These are phyloP conservation scores for Yueomyces sp. DNA, from an alignment of 805 yeast genomes.

Conservation along the genomic window DNA sequence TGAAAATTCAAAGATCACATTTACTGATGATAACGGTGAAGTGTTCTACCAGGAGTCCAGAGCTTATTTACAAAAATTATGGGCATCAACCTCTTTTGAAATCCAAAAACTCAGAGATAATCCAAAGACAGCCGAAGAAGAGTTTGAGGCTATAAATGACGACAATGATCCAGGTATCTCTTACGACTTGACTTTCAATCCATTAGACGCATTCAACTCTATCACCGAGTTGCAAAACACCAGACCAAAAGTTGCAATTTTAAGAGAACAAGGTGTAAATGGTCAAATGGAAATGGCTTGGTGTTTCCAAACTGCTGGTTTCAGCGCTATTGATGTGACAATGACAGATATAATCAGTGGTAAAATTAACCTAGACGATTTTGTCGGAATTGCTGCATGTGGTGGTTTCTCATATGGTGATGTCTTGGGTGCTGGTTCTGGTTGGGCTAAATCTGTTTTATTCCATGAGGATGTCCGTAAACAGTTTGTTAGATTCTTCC, in stretches of 20 bases:
- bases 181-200: slow-evolving; percentile 63
- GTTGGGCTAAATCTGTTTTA: slow-evolving; percentile 96
- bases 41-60: slow-evolving; percentile 42
- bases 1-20: slow-evolving; percentile 33
- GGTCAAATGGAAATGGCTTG: slow-evolving; percentile 98
- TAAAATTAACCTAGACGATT: slow-evolving; percentile 54
- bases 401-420: slow-evolving; percentile 99
- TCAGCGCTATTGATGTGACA: slow-evolving; percentile 86
- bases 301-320: slow-evolving; percentile 91
- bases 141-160: slow-evolving; percentile 59
- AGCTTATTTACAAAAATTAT: slow-evolving; percentile 59
- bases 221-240: slow-evolving; percentile 10
- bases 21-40: slow-evolving; percentile 28
- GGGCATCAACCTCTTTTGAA: slow-evolving; percentile 83
- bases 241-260: slow-evolving; percentile 84
- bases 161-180: slow-evolving; percentile 83
- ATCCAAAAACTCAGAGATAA: slow-evolving; percentile 89
- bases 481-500: slow-evolving; percentile 73
- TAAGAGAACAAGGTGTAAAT: slow-evolving; percentile 97
- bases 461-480: slow-evolving; percentile 65
- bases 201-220: slow-evolving; percentile 34
- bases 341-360: slow-evolving; percentile 86
- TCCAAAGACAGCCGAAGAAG: slow-evolving; percentile 83
- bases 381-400: slow-evolving; percentile 93
- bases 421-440: slow-evolving; percentile 96